A percentile compares a stretch with the other conserved stretches of the same genome.
Conservation (phyloP, 495 filamentous ascomycete genomes). For the Viridothelium virens region DNA sequence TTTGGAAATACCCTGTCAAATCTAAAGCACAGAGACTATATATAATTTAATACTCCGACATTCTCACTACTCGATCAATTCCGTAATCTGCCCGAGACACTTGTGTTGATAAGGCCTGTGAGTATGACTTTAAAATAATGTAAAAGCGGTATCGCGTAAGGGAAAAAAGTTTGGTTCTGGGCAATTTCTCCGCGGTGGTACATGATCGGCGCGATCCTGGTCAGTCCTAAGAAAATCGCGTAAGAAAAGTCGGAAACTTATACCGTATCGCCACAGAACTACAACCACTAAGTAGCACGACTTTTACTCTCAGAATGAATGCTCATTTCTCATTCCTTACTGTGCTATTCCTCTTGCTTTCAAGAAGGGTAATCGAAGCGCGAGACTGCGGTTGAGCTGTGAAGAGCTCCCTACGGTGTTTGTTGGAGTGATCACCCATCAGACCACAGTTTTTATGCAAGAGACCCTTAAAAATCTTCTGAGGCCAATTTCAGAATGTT, state of each 20-base stretch:
- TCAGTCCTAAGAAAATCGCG: background rate
- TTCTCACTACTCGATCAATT: background rate
- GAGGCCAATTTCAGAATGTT: constrained; percentile 24
- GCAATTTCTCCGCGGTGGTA: constrained; percentile 12
- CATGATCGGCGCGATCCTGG: background rate
- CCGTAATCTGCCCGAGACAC: no score
- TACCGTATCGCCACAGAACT: background rate
- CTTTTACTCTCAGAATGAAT: background rate
- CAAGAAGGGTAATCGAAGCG: background rate
- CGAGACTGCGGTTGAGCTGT: background rate
- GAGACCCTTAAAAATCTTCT: no score
- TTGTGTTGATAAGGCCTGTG: no score
- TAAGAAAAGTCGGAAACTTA: constrained; percentile 9
- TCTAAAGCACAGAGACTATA: background rate
- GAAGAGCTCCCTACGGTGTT: no score
- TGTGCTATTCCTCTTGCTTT: background rate
- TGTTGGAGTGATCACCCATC: no score
- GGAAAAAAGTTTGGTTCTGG: no score
- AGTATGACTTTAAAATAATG: no score
- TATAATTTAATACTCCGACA: background rate
- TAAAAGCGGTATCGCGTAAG: no score
- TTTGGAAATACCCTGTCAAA: no score
- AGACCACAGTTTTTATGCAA: no score
- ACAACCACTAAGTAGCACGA: background rate
- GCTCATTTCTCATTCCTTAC: background rate